Conservation (phyloP, 208 protist species). For the Crithidia sp. region DNA sequence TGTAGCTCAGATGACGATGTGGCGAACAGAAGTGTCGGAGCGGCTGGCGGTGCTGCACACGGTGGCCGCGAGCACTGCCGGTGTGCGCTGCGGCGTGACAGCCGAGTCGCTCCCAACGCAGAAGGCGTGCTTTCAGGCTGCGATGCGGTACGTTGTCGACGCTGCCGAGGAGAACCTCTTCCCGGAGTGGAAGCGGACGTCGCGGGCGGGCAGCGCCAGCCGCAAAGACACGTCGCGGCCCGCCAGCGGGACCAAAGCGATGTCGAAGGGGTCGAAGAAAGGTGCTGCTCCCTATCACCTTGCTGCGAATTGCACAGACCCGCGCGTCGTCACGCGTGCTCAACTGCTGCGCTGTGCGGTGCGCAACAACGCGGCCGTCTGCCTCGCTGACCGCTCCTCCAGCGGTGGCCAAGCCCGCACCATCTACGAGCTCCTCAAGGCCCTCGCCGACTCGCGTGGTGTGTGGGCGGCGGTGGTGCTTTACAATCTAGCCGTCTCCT, state of each 20-base stretch:
- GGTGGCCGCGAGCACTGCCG: slow-evolving; percentile 59
- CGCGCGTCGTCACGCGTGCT: neutral
- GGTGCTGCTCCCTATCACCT: slow-evolving; percentile 18
- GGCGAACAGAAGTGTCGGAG: slow-evolving; percentile 37
- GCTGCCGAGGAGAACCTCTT: slow-evolving; percentile 20
- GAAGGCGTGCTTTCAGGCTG: slow-evolving; percentile 50
- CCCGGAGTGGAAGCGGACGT: slow-evolving; percentile 25
- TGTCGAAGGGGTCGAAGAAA: neutral
- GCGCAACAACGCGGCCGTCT: slow-evolving; percentile 29
- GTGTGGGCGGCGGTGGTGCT: slow-evolving; percentile 62
- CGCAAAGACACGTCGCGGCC: neutral
- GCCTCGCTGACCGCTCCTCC: slow-evolving; percentile 20
- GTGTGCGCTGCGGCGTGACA: slow-evolving; percentile 50
- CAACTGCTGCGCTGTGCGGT: slow-evolving; percentile 29
- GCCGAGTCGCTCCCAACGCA: slow-evolving; percentile 48
- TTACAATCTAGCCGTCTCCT: slow-evolving; percentile 80
- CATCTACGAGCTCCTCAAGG: slow-evolving; percentile 45
- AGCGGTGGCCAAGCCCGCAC: slow-evolving; percentile 22
- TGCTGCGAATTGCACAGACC: neutral
- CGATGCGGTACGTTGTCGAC: slow-evolving; percentile 42
- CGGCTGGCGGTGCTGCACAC: slow-evolving; percentile 55
- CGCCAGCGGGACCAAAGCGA: neutral
- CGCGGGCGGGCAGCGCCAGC: neutral
- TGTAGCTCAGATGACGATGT: slow-evolving; percentile 1
- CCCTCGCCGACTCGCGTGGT: slow-evolving; percentile 44